A percentile compares a stretch with the other conserved stretches of the same genome.
These are phyloP conservation scores for Solanum pennellii DNA, from an alignment of 257 asterid species.

Conservation along the genomic window DNA sequence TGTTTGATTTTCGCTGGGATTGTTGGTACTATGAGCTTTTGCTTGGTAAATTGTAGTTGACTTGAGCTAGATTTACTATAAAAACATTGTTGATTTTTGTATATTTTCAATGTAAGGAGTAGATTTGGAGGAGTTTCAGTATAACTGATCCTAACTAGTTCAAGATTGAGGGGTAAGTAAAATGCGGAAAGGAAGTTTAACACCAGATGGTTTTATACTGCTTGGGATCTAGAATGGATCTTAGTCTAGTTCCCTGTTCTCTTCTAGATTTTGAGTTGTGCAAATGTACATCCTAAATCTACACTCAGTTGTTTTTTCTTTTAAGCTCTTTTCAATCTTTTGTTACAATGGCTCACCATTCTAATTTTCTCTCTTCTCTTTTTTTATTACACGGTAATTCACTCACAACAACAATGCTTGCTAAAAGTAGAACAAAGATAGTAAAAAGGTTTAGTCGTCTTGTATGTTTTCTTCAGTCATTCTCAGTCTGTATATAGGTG, in stretches of 20 bases:
- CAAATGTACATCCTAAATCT: neutral
- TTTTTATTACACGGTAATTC: neutral
- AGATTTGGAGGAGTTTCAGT: neutral
- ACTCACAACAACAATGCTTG: neutral
- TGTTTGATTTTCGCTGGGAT: neutral
- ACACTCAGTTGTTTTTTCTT: neutral
- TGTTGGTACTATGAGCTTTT: neutral
- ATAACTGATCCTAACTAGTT: neutral
- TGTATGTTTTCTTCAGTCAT: neutral
- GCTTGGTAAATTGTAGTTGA: neutral
- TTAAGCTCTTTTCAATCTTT: neutral
- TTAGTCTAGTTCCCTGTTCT: neutral
- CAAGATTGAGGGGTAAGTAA: neutral
- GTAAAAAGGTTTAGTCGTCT: neutral
- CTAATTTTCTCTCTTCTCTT: neutral
- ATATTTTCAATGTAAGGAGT: neutral
- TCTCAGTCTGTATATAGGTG: neutral
- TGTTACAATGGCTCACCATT: neutral
- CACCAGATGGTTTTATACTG: neutral
- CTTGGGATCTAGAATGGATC: neutral
- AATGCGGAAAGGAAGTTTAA: neutral
- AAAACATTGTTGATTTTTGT: neutral
- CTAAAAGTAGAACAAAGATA: neutral
- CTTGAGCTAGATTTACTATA: neutral
- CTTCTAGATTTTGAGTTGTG: neutral